Evolutionary conservation across 495 filamentous ascomycete genomes (phyloP), one percentile per base, ranked within the genome.

Genomic region (Xylaria flabelliformis): DNA sequence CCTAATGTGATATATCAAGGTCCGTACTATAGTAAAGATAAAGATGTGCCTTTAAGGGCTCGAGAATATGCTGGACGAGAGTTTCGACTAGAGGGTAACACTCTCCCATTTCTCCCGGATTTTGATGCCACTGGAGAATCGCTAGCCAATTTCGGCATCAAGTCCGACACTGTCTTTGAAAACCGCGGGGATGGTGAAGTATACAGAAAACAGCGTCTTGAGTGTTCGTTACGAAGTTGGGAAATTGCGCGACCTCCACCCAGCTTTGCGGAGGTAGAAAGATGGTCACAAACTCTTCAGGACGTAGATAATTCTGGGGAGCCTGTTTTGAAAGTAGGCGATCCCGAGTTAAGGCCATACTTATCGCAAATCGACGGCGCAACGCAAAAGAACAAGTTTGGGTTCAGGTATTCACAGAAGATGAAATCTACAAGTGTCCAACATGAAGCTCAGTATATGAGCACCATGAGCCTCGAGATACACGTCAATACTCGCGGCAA

Each of bases 361-460:
- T 75, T 96, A 12, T 97, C 93, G 3, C 95, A 98, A 81, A 94
- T 99, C 71, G 92, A 95, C 42, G 94, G 92, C 0, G 90, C 94
- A 0, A 98, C 97, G 2, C 96, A 97, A 64, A 93, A 88, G 75
- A 94, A 94, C 75, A 90, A 88, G 59, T 86, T 94, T 78, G 94
- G 92, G 3, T 94, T 95, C 83, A 96, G 94, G 77, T 96, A 92
- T 78, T 95, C 94, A 1, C 94, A 96, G 77, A 93, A 91, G 74
- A 81, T 85, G 65, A 89, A 89, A 76, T 89, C 90, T 5, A 92
- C 91, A 0, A 94, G 90, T 76, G 91, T 96, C 48, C 88, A 92
- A 74, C 92, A 95, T 73, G 94, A 97, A 78, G 88, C 90, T 7
- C 94, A 97, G 73, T 95, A 97, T 78, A 98, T 98, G 94, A 97